Percentiles rank a stretch among this genome's conserved stretches.
Conservation (phyloP, 371 early-diverging fungal species). For the Mortierella sp. region DNA sequence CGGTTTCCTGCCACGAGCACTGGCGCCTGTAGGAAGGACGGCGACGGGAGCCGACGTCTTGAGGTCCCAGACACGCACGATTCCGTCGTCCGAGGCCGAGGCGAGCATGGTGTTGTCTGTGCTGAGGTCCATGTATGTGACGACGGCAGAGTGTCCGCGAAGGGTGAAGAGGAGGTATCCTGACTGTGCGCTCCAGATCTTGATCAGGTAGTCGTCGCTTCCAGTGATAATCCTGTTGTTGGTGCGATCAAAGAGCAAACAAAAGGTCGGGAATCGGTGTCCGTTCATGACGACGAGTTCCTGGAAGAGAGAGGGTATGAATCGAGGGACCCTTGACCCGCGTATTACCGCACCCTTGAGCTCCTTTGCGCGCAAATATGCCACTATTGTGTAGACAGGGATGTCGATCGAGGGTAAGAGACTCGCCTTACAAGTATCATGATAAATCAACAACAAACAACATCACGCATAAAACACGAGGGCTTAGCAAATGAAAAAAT, state of each 20-base stretch:
- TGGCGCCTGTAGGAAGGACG: conserved; percentile 60
- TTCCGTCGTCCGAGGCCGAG: conserved; percentile 84
- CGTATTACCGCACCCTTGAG: conserved; percentile 30
- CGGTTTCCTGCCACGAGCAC: conserved; percentile 63
- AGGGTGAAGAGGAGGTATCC: conserved; percentile 87
- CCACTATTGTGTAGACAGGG: conserved; percentile 8
- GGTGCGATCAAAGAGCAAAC: conserved; percentile 81
- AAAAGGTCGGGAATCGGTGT: conserved; percentile 82
- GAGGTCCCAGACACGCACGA: conserved; percentile 86
- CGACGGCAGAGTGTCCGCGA: conserved; percentile 85
- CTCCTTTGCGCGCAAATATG: conserved; percentile 52
- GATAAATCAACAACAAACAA: neutral
- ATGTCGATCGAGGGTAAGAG: neutral
- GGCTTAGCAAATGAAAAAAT: neutral
- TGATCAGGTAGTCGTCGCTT: conserved; percentile 90
- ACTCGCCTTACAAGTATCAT: neutral
- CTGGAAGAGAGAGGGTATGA: conserved; percentile 46
- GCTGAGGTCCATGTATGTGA: conserved; percentile 86
- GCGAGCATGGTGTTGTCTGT: conserved; percentile 89
- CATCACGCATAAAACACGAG: neutral
- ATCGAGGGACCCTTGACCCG: conserved; percentile 24
- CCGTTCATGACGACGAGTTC: conserved; percentile 80
- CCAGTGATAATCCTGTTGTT: conserved; percentile 82
- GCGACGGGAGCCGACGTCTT: conserved; percentile 80
- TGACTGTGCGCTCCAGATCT: conserved; percentile 88